These are phyloP conservation scores for Neofusicoccum kwambonambiense DNA, from an alignment of 2,329 filamentous ascomycete species.

Conservation along the genomic window DNA sequence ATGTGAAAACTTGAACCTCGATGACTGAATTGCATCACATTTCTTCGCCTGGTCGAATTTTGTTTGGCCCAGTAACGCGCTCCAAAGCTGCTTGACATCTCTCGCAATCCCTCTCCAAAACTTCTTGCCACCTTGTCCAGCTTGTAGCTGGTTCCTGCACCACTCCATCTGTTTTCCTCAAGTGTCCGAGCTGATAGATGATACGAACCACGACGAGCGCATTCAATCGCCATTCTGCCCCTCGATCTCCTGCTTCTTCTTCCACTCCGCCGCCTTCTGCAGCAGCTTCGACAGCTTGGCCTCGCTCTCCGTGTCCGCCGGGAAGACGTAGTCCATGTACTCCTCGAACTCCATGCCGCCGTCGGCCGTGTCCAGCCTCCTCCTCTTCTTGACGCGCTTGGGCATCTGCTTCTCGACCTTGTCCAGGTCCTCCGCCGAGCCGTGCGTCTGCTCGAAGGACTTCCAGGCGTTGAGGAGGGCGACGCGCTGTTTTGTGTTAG, in stretches of 20 bases:
- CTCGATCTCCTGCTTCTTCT: constrained; percentile 50
- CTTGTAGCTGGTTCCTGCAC: too few species aligned
- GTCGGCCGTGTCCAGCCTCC: constrained; percentile 83
- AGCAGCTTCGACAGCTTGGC: constrained; percentile 81
- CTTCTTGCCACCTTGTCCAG: too few species aligned
- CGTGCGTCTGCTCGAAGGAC: constrained; percentile 85
- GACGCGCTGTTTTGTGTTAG: constrained; percentile 61
- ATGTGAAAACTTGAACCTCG: too few species aligned
- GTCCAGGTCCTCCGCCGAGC: constrained; percentile 70
- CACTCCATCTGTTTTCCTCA: not conserved
- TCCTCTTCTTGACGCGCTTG: constrained; percentile 84
- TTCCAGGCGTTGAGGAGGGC: constrained; percentile 89
- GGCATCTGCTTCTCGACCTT: constrained; percentile 93
- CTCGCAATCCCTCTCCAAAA: too few species aligned
- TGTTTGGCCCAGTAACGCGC: too few species aligned
- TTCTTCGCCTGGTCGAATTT: too few species aligned
- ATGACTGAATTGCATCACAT: too few species aligned
- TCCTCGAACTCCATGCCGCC: constrained; percentile 71
- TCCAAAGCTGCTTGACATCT: too few species aligned
- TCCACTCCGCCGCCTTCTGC: constrained; percentile 86
- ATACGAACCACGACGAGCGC: not conserved
- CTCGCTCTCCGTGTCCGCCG: constrained; percentile 84
- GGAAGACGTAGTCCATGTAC: constrained; percentile 96
- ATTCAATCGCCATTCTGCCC: not conserved
- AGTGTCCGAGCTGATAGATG: too few species aligned